phyloP scores from a whole-genome alignment of 73 alveolate genomes.

The Paramecium caudatum region DNA sequence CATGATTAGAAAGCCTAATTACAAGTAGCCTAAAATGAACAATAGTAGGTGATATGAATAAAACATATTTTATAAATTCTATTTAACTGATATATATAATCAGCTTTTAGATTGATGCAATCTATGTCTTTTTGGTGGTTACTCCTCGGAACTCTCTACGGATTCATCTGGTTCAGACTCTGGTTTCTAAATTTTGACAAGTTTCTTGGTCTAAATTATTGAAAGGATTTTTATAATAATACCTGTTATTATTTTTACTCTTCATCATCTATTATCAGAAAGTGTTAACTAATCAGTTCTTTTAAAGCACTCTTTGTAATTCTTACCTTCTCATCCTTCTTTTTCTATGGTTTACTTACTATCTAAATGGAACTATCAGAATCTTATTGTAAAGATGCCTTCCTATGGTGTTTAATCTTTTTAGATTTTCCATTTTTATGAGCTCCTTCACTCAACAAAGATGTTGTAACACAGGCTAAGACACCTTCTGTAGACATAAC shows the following conservation, averaged over 20 bases:
- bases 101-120: too few relatives aligned
- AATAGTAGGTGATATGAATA: too few relatives aligned
- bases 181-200: not conserved
- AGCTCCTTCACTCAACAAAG: not conserved
- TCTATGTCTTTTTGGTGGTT: too few relatives aligned
- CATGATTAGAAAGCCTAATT: too few relatives aligned
- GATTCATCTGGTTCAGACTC: too few relatives aligned
- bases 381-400: not conserved
- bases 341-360: not conserved
- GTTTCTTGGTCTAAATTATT: slow-evolving; percentile 8
- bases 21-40: too few relatives aligned
- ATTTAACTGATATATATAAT: too few relatives aligned
- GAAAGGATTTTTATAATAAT: slow-evolving; percentile 17
- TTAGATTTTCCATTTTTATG: not conserved
- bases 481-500: slow-evolving; percentile 67
- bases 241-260: slow-evolving; percentile 28
- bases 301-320: slow-evolving; percentile 55
- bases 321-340: slow-evolving; percentile 45
- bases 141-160: too few relatives aligned
- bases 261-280: slow-evolving; percentile 48
- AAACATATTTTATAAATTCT: too few relatives aligned
- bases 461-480: slow-evolving; percentile 13
- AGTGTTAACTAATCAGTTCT: slow-evolving; percentile 44
- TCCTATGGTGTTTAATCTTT: not conserved
- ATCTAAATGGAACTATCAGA: not conserved